Percentiles rank a stretch among this genome's conserved stretches.
Conservation (phyloP, 2,329 filamentous ascomycete species). For the Intubia oerlemansii region DNA sequence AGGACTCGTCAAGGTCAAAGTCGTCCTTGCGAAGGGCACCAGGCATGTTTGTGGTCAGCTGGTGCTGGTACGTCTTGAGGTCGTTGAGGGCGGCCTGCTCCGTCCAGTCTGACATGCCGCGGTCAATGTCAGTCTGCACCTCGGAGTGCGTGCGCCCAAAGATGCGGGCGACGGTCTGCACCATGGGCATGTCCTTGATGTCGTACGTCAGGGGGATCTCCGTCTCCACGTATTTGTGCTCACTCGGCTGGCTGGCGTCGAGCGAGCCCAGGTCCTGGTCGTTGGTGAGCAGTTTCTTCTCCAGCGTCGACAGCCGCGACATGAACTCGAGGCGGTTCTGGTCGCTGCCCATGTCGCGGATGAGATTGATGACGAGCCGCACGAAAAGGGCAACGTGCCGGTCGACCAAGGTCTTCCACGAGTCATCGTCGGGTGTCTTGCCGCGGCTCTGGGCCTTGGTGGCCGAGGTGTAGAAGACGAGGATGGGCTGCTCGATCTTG, state of each 20-base stretch:
- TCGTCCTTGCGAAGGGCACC: constrained; percentile 65
- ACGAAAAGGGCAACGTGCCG: constrained; percentile 90
- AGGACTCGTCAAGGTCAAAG: constrained; percentile 78
- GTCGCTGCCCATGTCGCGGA: constrained; percentile 69
- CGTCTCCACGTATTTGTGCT: constrained; percentile 55
- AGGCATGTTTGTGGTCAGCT: constrained; percentile 59
- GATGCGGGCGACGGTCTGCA: constrained; percentile 66
- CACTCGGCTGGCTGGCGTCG: constrained; percentile 33
- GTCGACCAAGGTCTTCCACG: constrained; percentile 82
- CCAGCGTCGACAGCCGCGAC: constrained; percentile 55
- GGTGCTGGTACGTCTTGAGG: constrained; percentile 80
- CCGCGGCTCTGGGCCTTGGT: constrained; percentile 67
- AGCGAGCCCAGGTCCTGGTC: constrained; percentile 63
- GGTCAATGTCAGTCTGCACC: constrained; percentile 72
- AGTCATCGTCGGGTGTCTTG: constrained; percentile 57
- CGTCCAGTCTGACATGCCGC: constrained; percentile 64
- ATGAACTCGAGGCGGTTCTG: constrained; percentile 72
- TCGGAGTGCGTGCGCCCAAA: constrained; percentile 64
- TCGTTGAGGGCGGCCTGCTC: constrained; percentile 80
- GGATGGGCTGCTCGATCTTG: constrained; percentile 72
- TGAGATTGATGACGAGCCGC: constrained; percentile 56
- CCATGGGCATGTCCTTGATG: constrained; percentile 91
- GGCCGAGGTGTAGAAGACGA: constrained; percentile 92
- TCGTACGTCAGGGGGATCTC: constrained; percentile 71
- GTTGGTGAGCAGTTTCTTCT: constrained; percentile 84